phyloP scores from a whole-genome alignment of 2,329 filamentous ascomycete genomes.

The Aspergillus caelatus region DNA sequence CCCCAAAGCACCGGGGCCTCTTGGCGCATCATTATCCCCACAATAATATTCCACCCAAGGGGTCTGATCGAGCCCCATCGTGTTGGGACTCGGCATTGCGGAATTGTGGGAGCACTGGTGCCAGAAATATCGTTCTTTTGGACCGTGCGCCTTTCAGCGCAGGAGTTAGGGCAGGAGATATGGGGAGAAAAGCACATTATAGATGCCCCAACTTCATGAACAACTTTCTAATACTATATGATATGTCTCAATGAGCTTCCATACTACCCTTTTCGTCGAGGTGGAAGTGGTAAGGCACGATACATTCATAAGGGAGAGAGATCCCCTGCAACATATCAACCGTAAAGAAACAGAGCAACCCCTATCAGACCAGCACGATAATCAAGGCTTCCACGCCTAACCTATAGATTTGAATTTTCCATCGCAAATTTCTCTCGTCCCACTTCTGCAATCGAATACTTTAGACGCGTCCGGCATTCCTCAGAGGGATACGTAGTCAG shows the following conservation, averaged over 20 bases:
- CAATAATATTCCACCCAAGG: too few species aligned
- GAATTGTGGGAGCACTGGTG: too few species aligned
- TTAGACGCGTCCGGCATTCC: too few species aligned
- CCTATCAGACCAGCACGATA: neutral
- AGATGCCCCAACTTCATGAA: neutral
- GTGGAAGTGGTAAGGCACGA: neutral
- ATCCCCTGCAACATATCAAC: neutral
- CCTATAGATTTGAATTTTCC: rapidly evolving
- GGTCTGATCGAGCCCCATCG: too few species aligned
- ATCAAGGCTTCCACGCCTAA: too few species aligned
- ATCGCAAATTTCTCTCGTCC: neutral
- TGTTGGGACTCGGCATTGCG: too few species aligned
- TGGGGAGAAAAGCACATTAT: too few species aligned
- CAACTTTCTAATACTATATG: neutral
- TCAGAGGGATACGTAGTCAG: rapidly evolving
- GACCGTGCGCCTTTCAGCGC: too few species aligned
- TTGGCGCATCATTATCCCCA: too few species aligned
- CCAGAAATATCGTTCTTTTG: too few species aligned
- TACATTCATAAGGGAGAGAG: neutral
- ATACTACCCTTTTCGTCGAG: neutral
- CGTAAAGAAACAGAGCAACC: too few species aligned
- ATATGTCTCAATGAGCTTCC: neutral
- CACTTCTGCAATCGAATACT: neutral
- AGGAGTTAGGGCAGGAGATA: neutral
- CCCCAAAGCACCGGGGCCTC: too few species aligned